Conservation (phyloP, 768 basidiomycete species). For the Termitomyces sp. region DNA sequence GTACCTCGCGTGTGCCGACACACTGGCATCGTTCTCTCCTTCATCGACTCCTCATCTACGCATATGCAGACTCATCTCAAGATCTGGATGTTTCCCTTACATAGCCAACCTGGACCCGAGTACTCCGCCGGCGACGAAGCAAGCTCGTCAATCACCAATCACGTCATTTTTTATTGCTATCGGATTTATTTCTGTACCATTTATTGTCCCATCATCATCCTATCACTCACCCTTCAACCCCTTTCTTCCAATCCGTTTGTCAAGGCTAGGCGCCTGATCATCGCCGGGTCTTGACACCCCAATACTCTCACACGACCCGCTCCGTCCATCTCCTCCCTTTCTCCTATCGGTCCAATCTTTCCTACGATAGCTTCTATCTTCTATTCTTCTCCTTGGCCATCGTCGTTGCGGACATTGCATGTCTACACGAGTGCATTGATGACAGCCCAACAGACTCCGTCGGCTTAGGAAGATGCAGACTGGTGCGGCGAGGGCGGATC, state of each 20-base stretch:
- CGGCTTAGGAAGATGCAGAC: conserved; percentile 23
- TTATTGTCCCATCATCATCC: conserved; percentile 1
- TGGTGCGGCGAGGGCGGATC: conserved; percentile 24
- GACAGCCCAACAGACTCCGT: conserved; percentile 16
- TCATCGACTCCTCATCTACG: conserved; percentile 19
- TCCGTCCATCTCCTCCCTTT: conserved; percentile 6
- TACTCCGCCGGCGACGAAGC: conserved; percentile 15
- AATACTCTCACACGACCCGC: conserved; percentile 11
- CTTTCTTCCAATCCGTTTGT: conserved; percentile 14
- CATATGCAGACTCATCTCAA: conserved; percentile 24
- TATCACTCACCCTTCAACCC: not conserved
- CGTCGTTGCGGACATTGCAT: conserved; percentile 32
- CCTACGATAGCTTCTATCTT: conserved; percentile 18
- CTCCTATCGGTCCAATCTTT: conserved; percentile 15
- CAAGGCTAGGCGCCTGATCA: conserved; percentile 43
- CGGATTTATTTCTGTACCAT: conserved; percentile 33
- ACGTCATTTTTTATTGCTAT: conserved; percentile 45
- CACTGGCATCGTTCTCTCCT: conserved; percentile 55
- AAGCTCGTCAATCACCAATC: conserved; percentile 13
- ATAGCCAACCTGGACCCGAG: conserved; percentile 16
- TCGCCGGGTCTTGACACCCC: conserved; percentile 13
- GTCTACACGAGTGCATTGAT: conserved; percentile 21
- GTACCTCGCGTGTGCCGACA: conserved; percentile 76
- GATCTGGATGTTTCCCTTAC: conserved; percentile 22
- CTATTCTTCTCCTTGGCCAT: conserved; percentile 14